These are phyloP conservation scores for Xerocomus cyaneibrunnescens DNA, from an alignment of 1,284 basidiomycete species.

Conservation along the genomic window DNA sequence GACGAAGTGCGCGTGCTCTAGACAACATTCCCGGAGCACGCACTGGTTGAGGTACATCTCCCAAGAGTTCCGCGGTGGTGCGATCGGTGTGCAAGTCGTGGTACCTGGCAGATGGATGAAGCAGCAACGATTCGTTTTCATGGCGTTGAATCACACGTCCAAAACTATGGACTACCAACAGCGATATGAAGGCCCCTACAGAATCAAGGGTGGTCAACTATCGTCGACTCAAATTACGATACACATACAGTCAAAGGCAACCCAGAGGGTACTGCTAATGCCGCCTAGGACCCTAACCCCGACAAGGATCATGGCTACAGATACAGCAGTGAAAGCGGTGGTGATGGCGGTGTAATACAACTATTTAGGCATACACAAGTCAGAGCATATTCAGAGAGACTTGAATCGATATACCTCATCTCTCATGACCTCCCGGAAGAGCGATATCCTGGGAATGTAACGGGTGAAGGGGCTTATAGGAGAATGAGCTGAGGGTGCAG, in stretches of 20 bases:
- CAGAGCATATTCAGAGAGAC: constrained; percentile 4
- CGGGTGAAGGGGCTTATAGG: constrained; percentile 47
- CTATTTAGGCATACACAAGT: constrained; percentile 33
- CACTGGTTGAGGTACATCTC: constrained; percentile 9
- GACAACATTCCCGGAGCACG: constrained; percentile 8
- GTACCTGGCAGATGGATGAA: constrained; percentile 48
- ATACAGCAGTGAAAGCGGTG: constrained; percentile 48
- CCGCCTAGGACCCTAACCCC: constrained; percentile 48
- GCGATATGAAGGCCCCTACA: constrained; percentile 57
- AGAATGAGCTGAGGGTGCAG: constrained; percentile 35
- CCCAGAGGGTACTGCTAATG: constrained; percentile 51
- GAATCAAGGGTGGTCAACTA: not conserved
- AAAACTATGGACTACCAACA: constrained; percentile 61
- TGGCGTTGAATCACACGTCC: constrained; percentile 61
- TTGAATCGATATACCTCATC: constrained; percentile 49
- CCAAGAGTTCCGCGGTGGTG: constrained; percentile 15
- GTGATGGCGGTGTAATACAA: constrained; percentile 58
- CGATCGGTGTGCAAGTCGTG: constrained; percentile 22
- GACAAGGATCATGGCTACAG: constrained; percentile 50
- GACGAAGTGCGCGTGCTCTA: constrained; percentile 6
- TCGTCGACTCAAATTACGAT: not conserved
- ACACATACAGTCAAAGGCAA: constrained; percentile 55
- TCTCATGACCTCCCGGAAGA: constrained; percentile 55
- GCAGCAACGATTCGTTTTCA: constrained; percentile 57
- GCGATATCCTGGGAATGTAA: constrained; percentile 52